Base-by-base conservation (phyloP, 2,329 filamentous ascomycete genomes). In the Paraconiothyrium sp. region DNA sequence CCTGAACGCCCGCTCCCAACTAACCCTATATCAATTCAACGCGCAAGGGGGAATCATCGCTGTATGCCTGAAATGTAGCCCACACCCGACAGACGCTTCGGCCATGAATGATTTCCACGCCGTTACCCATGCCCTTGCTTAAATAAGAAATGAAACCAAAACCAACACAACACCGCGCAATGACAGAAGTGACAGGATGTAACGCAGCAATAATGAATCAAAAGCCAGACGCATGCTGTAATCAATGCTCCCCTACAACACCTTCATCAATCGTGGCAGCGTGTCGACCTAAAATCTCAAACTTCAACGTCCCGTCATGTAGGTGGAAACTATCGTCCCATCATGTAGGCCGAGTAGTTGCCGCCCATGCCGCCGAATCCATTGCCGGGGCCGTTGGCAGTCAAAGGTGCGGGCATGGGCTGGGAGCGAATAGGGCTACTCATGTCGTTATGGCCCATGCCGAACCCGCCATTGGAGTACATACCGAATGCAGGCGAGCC, bases 1-100 rank as follows among this genome's bases (percentile, higher is more conserved):
- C 52, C 66, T 63, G 27, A 61, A 75, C 75, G 71, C 75, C 75
- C 64, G 66, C 69, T 71, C 67, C 67, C 58, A 65, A 66, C 65
- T 69, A 68, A 67, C 65, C 68, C 65, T 68, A 52, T 71, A 72
- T 59, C 66, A 71, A 75, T 71, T 60, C 72, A 78, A 75, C 76
- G 77, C 76, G 72, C 73, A 77, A 78, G 75, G 77, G 77, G 77
- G 76, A 78, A 79, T 79, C 77, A 78, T 78, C 75, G 77, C 76
- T 78, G 74, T 77, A 79, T 79, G 76, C 76, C 77, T 69, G 70
- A 79, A 79, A 78, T 69, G 72, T 71, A 74, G 68, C 72, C 74
- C 72, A 73, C 69, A 68, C 69, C 76, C 70, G 70, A 72, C 65
- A 67, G 72, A 73, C 75, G 64, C 68, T 67, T 71, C 64, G 67